Evolutionary conservation across 1,284 basidiomycete genomes (phyloP).

Genomic region (Golubevia pallescens): DNA sequence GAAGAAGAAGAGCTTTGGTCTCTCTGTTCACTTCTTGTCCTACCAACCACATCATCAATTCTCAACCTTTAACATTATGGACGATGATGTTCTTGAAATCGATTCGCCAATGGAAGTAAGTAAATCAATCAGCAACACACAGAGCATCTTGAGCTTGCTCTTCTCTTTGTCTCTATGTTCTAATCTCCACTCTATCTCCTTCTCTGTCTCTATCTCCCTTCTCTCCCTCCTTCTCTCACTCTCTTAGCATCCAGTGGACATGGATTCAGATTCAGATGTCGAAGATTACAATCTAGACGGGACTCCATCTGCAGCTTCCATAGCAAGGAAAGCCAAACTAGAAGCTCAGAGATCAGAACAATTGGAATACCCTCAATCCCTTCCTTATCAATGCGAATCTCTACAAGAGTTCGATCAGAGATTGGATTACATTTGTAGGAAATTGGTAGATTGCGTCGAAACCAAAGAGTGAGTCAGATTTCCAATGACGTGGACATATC

Average conservation of each 20-base stretch:
- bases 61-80: conserved; percentile 16
- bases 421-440: conserved; percentile 77
- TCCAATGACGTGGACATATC: background rate
- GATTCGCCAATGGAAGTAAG: conserved; percentile 38
- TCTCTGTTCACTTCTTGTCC: background rate
- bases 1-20: too few relatives aligned
- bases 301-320: conserved; percentile 2
- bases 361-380: conserved; percentile 54
- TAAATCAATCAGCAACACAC: background rate
- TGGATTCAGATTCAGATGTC: conserved; percentile 33
- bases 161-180: too few relatives aligned
- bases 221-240: background rate
- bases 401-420: conserved; percentile 79
- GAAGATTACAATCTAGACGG: conserved; percentile 19
- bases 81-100: conserved; percentile 39
- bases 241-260: conserved; percentile 24
- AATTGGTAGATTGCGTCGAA: conserved; percentile 77
- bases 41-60: background rate
- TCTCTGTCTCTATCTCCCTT: too few relatives aligned
- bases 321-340: conserved; percentile 11
- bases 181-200: too few relatives aligned
- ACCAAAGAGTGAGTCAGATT: too few relatives aligned
- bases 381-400: conserved; percentile 84
- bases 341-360: conserved; percentile 25
- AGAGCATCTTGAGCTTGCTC: too few relatives aligned